Evolutionary conservation across 2,329 filamentous ascomycete genomes (phyloP).

Genomic region (Aspergillus versicolor): DNA sequence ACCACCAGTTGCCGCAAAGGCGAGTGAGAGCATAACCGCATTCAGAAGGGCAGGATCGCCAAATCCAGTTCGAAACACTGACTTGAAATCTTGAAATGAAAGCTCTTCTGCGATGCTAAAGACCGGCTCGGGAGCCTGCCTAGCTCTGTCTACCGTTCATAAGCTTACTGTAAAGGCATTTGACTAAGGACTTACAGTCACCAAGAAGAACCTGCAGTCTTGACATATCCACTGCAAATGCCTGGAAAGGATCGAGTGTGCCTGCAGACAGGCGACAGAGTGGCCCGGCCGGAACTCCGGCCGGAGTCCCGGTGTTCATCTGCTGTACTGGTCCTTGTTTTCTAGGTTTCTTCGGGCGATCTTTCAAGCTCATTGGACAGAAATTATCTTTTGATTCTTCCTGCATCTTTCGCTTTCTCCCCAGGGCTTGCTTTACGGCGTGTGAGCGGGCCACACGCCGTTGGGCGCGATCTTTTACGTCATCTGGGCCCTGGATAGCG

Average conservation of each 20-base stretch:
- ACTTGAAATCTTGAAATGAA: slow-evolving; percentile 3
- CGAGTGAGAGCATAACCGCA: slow-evolving; percentile 1
- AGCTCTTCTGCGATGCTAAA: slow-evolving; percentile 7
- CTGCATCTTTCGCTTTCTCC: background rate
- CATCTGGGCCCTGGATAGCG: background rate
- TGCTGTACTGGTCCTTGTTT: background rate
- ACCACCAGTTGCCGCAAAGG: background rate
- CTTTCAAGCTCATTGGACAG: background rate
- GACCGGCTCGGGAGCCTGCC: slow-evolving; percentile 7
- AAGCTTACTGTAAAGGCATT: too few relatives aligned
- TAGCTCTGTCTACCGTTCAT: background rate
- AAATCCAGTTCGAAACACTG: slow-evolving; percentile 2
- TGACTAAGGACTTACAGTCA: background rate
- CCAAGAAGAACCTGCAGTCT: background rate
- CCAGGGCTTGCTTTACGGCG: background rate
- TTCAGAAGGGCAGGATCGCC: slow-evolving; percentile 5
- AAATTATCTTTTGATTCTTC: background rate
- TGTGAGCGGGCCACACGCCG: slow-evolving; percentile 4
- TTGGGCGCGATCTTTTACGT: background rate
- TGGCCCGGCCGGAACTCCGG: background rate
- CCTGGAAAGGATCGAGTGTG: slow-evolving; percentile 4
- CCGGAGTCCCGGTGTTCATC: too few relatives aligned
- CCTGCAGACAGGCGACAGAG: background rate
- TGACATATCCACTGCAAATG: slow-evolving; percentile 3
- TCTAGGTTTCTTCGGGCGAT: background rate